Evolutionary conservation across 2,329 filamentous ascomycete genomes (phyloP).

Genomic region (Colletotrichum sojae): DNA sequence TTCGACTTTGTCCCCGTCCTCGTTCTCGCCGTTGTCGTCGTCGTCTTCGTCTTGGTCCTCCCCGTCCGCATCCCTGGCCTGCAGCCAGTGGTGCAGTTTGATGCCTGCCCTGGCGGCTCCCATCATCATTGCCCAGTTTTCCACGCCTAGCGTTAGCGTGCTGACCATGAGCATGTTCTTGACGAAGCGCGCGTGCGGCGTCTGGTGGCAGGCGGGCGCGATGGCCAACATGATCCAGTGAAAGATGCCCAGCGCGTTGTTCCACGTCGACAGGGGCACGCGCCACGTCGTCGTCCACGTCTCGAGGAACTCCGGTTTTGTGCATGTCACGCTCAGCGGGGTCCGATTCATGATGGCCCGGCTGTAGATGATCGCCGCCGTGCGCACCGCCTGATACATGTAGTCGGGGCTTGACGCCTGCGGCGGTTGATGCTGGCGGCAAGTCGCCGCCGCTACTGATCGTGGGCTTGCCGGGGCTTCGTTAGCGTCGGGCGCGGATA

Average conservation of each 20-base stretch:
- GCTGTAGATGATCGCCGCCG: slow-evolving; percentile 63
- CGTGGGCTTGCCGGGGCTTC: slow-evolving; percentile 15
- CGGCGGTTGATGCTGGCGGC: slow-evolving; percentile 19
- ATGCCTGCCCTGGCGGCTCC: slow-evolving; percentile 54
- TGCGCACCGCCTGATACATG: slow-evolving; percentile 63
- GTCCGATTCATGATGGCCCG: slow-evolving; percentile 58
- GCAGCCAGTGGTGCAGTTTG: slow-evolving; percentile 60
- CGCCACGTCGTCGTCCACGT: slow-evolving; percentile 65
- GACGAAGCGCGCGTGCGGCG: slow-evolving; percentile 59
- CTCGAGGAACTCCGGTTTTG: slow-evolving; percentile 54
- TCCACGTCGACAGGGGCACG: slow-evolving; percentile 62
- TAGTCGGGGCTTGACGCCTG: slow-evolving; percentile 51
- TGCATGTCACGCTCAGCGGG: slow-evolving; percentile 59
- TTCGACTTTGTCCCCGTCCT: too few relatives aligned
- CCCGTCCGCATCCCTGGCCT: slow-evolving; percentile 36
- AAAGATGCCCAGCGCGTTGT: slow-evolving; percentile 62
- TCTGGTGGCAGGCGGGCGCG: slow-evolving; percentile 55
- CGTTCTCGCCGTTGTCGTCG: neutral
- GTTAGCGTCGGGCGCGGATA: slow-evolving; percentile 19
- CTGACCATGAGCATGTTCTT: slow-evolving; percentile 61
- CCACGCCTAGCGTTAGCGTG: slow-evolving; percentile 61
- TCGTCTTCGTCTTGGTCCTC: slow-evolving; percentile 1
- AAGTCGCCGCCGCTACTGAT: neutral
- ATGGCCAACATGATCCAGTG: slow-evolving; percentile 63
- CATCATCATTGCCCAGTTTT: slow-evolving; percentile 63